Base-by-base conservation (phyloP, 805 yeast genomes). In the Zygotorulaspora florentina region DNA sequence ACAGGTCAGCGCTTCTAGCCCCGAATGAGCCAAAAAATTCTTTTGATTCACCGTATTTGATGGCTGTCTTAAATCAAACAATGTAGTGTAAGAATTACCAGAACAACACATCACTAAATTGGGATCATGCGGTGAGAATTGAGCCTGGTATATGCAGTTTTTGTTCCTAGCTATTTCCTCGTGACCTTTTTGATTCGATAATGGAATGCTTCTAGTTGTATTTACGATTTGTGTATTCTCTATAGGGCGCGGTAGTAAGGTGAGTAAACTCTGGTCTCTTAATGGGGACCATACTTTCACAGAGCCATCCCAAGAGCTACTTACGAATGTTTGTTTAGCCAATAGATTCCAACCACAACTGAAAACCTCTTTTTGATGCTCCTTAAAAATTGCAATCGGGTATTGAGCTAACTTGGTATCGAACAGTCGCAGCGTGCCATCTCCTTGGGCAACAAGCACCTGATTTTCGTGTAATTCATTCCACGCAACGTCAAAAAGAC, bases 261-360 rank as follows among this genome's bases (percentile, higher is more conserved):
- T 83, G 46, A 80, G 39, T 45, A 87, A 50, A 20, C 88, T 79
- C 15, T 72, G 68, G 25, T 64, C 67, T 46, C 89, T 70, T 33
- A 65, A 64, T 0, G 93, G 89, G 0, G 81, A 65, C 95, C 95
- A 87, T 3, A 87, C 59, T 64, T 87, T 87, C 31, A 90, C 76
- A 0, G 85, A 70, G 0, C 97, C 96, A 64, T 91, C 98, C 98
- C 98, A 91, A 8, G 95, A 84, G 23, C 90, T 77, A 15, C 91
- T 76, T 33, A 84, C 80, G 65, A 91, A 87, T 13, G 71, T 71
- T 3, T 75, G 59, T 66, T 88, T 85, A 51, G 81, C 84, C 3
- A 80, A 76, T 48, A 83, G 61, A 59, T 82, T 84, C 93, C 93
- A 85, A 56, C 79, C 77, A 29, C 85, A 78, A 13, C 83, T 74